Percentiles rank a stretch among this genome's conserved stretches.
These are phyloP conservation scores for Dryas integrifolia DNA, from an alignment of 331 rosid species.

Conservation along the genomic window DNA sequence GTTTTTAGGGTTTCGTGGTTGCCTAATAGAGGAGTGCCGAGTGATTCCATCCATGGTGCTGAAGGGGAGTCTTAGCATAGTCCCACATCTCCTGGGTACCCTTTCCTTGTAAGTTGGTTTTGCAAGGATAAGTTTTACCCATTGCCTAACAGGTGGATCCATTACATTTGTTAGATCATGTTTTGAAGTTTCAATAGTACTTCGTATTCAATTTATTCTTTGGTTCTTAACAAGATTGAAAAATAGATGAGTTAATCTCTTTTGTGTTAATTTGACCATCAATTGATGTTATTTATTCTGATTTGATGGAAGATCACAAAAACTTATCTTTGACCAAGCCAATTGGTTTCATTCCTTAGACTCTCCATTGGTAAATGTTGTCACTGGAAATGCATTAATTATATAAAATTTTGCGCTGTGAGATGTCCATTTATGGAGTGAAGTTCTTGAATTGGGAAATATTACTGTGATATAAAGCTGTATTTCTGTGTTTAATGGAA, in stretches of 20 bases:
- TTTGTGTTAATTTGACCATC: background rate
- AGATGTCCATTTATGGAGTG: conserved; percentile 1
- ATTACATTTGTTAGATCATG: background rate
- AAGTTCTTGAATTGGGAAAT: background rate
- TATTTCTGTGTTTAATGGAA: background rate
- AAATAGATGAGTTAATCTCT: background rate
- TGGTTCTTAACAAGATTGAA: background rate
- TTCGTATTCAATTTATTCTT: background rate
- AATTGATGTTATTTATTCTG: background rate
- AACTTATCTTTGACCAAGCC: background rate
- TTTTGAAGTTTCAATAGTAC: background rate
- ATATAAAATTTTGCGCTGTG: background rate
- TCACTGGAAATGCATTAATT: background rate
- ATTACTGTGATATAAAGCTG: background rate
- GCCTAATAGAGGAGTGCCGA: too few relatives aligned
- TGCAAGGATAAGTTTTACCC: too few relatives aligned
- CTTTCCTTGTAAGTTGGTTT: too few relatives aligned
- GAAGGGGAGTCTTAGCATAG: too few relatives aligned
- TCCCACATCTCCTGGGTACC: too few relatives aligned
- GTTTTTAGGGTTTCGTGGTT: too few relatives aligned
- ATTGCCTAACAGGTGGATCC: too few relatives aligned
- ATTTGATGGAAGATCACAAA: background rate
- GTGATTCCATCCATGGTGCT: too few relatives aligned
- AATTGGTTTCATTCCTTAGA: background rate
- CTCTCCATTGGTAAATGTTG: background rate